Conservation (phyloP, 495 filamentous ascomycete genomes). For the Astrothelium macrocarpum region DNA sequence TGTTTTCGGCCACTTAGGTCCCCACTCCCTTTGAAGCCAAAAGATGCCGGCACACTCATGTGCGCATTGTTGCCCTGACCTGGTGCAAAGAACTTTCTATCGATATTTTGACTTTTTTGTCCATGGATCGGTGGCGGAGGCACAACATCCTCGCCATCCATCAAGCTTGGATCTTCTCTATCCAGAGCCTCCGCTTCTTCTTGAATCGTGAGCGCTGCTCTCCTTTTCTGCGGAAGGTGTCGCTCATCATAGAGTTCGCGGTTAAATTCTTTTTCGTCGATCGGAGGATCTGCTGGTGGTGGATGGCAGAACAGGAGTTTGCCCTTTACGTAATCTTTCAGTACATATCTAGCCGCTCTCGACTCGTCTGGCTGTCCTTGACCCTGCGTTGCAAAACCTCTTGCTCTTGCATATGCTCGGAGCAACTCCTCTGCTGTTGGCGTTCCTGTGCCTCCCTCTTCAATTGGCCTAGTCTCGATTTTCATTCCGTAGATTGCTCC, state of each 20-base stretch:
- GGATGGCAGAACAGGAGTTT: constrained; percentile 89
- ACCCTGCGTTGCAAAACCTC: constrained; percentile 82
- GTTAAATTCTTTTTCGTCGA: constrained; percentile 73
- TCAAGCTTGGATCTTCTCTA: constrained; percentile 30
- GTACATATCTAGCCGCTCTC: constrained; percentile 74
- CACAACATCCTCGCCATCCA: constrained; percentile 31
- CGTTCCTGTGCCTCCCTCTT: constrained; percentile 88
- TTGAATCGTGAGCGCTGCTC: constrained; percentile 42
- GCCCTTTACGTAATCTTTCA: constrained; percentile 97
- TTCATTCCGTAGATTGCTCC: constrained; percentile 90
- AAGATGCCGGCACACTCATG: constrained; percentile 57
- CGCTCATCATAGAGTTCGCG: constrained; percentile 70
- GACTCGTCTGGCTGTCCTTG: constrained; percentile 89
- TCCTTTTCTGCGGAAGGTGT: constrained; percentile 66
- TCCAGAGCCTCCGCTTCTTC: constrained; percentile 22
- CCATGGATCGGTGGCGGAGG: constrained; percentile 40
- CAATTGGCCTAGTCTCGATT: constrained; percentile 67
- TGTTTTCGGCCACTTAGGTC: constrained; percentile 74
- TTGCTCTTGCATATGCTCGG: constrained; percentile 71
- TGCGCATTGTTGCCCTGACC: constrained; percentile 51
- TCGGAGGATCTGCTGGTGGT: constrained; percentile 57
- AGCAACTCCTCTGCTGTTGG: constrained; percentile 85
- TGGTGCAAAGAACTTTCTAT: constrained; percentile 76
- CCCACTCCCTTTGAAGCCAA: constrained; percentile 69
- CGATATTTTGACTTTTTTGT: constrained; percentile 61